phyloP scores from a whole-genome alignment of 169 alveolate species.

The Plasmodium vinckei region DNA sequence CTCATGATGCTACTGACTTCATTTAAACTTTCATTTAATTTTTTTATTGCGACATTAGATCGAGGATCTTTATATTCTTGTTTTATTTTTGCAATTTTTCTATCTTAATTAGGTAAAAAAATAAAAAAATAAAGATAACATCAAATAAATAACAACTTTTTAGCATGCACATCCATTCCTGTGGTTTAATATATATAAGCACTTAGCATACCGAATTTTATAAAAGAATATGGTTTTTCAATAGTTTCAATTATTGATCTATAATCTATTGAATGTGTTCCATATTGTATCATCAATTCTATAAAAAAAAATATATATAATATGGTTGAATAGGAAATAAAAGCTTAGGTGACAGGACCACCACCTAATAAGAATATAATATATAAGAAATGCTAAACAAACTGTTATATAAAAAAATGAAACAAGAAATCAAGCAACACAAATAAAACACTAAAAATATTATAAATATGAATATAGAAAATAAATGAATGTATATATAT shows the following conservation, averaged over 20 bases:
- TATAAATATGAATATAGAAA: background rate
- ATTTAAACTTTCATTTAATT: conserved; percentile 83
- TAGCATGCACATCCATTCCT: background rate
- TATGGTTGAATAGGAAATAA: background rate
- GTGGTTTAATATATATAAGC: background rate
- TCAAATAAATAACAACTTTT: background rate
- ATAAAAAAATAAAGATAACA: background rate
- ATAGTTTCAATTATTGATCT: conserved; percentile 77
- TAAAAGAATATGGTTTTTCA: conserved; percentile 85
- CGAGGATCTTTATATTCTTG: conserved; percentile 83
- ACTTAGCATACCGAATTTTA: conserved; percentile 80
- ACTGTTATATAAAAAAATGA: background rate
- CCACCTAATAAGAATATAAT: too few species aligned
- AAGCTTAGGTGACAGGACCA: background rate
- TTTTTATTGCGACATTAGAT: conserved; percentile 83
- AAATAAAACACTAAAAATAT: background rate
- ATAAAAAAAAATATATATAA: background rate
- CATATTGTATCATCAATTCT: conserved; percentile 79
- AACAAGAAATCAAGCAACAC: background rate
- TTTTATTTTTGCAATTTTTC: conserved; percentile 83
- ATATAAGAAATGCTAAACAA: too few species aligned
- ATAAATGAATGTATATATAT: background rate
- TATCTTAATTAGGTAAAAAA: conserved; percentile 72
- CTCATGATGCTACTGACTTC: conserved; percentile 86
- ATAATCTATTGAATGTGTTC: conserved; percentile 75